Percentiles rank a stretch among this genome's conserved stretches.
These are phyloP conservation scores for Trypanosomatidae sp. DNA, from an alignment of 208 protist genomes.

Conservation along the genomic window DNA sequence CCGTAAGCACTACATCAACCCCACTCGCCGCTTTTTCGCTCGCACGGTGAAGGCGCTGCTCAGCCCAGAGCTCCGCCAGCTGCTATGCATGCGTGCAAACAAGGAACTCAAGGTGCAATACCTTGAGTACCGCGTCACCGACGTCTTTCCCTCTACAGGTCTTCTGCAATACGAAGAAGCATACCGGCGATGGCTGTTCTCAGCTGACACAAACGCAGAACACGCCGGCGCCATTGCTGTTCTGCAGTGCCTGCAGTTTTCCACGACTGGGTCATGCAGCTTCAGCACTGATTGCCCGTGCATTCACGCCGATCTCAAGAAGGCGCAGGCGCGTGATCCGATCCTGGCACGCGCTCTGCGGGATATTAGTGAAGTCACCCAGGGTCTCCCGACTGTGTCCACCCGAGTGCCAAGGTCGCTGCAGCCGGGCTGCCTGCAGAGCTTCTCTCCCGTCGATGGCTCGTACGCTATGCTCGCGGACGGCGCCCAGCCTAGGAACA, in stretches of 20 bases:
- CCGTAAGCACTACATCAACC: constrained; percentile 44
- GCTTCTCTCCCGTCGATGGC: constrained; percentile 8
- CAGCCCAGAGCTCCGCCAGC: constrained; percentile 36
- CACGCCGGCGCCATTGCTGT: constrained; percentile 29
- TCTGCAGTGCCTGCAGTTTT: constrained; percentile 39
- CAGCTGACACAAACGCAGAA: constrained; percentile 22
- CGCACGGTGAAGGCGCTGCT: constrained; percentile 53
- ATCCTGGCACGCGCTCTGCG: constrained; percentile 41
- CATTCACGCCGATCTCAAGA: constrained; percentile 42
- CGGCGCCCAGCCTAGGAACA: constrained; percentile 6
- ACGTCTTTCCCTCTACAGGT: constrained; percentile 36
- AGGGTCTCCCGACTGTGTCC: constrained; percentile 4
- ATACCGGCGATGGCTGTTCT: constrained; percentile 57
- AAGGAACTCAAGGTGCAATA: constrained; percentile 65
- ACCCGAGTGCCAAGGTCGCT: constrained; percentile 6
- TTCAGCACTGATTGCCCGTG: constrained; percentile 34
- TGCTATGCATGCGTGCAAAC: constrained; percentile 38
- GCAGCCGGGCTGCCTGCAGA: constrained; percentile 12
- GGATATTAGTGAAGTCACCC: constrained; percentile 30
- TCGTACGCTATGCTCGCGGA: constrained; percentile 10
- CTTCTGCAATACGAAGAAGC: constrained; percentile 47
- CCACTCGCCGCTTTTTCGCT: constrained; percentile 40
- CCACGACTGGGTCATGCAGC: constrained; percentile 36
- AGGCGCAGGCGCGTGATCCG: constrained; percentile 45
- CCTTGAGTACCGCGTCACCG: constrained; percentile 54